Percentiles rank a stretch among this genome's conserved stretches.
Evolutionary conservation across 2,329 filamentous ascomycete species (phyloP).

Genomic region (Exophiala aquamarina): DNA sequence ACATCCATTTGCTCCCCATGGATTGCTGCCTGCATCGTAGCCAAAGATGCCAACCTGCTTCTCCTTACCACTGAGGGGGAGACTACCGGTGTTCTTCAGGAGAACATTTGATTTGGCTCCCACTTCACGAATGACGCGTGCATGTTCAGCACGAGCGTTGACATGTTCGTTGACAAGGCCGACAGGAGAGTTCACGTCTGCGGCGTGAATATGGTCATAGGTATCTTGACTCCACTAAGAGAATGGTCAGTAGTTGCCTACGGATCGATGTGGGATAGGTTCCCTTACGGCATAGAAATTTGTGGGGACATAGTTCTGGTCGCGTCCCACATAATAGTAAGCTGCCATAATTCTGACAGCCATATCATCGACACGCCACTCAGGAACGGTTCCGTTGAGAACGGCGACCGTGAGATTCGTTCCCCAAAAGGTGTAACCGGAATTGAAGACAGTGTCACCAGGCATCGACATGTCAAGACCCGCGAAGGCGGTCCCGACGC

Average conservation of each 20-base stretch:
- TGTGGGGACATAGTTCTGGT: conserved; percentile 51
- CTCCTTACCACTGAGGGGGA: conserved; percentile 75
- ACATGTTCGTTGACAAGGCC: conserved; percentile 71
- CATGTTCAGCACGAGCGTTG: conserved; percentile 78
- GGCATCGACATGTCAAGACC: conserved; percentile 84
- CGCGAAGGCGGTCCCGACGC: conserved; percentile 62
- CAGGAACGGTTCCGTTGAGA: conserved; percentile 83
- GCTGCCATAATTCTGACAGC: conserved; percentile 73
- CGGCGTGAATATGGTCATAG: conserved; percentile 67
- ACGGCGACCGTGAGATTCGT: conserved; percentile 84
- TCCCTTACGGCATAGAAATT: conserved; percentile 65
- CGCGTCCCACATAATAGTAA: conserved; percentile 63
- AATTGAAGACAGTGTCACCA: conserved; percentile 76
- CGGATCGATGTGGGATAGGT: not conserved
- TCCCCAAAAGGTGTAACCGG: conserved; percentile 75
- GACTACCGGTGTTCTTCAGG: conserved; percentile 75
- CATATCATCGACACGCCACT: conserved; percentile 90
- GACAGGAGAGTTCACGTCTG: conserved; percentile 31
- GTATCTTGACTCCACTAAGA: conserved; percentile 74
- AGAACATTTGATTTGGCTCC: conserved; percentile 81
- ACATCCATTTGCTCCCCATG: conserved; percentile 77
- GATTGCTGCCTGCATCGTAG: conserved; percentile 76
- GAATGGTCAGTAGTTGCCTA: conserved; percentile 5
- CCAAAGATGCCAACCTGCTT: conserved; percentile 76
- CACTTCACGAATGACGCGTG: conserved; percentile 69